A percentile compares a stretch with the other conserved stretches of the same genome.
phyloP scores from a whole-genome alignment of 306 rosid genomes.

The Neltuma alba region DNA sequence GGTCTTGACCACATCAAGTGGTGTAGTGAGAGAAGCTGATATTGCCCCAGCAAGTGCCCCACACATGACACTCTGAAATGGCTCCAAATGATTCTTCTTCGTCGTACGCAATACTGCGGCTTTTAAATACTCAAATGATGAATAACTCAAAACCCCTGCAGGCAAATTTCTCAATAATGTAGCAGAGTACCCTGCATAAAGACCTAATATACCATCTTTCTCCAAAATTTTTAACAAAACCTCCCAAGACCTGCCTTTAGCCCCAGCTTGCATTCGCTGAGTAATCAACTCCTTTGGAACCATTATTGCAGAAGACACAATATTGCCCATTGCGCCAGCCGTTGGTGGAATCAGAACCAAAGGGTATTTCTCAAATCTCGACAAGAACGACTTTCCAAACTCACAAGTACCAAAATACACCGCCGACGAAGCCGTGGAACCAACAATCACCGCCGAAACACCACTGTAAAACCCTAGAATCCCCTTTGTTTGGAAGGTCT shows the following conservation, averaged over 20 bases:
- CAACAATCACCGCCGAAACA: constrained; percentile 81
- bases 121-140: constrained; percentile 86
- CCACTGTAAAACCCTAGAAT: constrained; percentile 83
- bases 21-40: constrained; percentile 86
- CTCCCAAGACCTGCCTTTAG: constrained; percentile 75
- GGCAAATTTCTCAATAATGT: constrained; percentile 80
- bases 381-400: constrained; percentile 74
- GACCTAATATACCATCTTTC: constrained; percentile 80
- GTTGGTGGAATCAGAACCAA: constrained; percentile 70
- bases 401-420: constrained; percentile 91
- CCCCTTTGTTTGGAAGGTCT: constrained; percentile 73
- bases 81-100: constrained; percentile 51
- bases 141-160: constrained; percentile 88
- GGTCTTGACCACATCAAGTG: constrained; percentile 92
- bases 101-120: constrained; percentile 59
- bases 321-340: constrained; percentile 91
- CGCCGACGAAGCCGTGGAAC: constrained; percentile 87
- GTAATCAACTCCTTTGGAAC: constrained; percentile 91
- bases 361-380: constrained; percentile 55
- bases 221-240: constrained; percentile 59
- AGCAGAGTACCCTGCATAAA: constrained; percentile 81
- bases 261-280: constrained; percentile 90
- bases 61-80: constrained; percentile 79
- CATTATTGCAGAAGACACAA: constrained; percentile 83
- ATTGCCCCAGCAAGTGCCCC: constrained; percentile 94